Conservation (phyloP, 2,329 filamentous ascomycete genomes). For the Trichoderma sp. region DNA sequence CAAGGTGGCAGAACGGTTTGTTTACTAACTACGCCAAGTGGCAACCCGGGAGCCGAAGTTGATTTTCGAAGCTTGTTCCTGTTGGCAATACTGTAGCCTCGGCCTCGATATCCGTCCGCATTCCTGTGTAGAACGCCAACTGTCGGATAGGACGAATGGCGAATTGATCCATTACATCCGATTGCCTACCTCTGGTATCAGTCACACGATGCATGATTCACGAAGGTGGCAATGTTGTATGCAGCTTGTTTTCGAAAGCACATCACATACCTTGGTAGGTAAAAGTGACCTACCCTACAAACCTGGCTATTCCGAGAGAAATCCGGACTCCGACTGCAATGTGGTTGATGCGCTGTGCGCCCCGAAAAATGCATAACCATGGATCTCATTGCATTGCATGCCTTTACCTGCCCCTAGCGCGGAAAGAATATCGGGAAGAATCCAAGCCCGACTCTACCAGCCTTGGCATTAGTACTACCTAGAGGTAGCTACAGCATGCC, state of each 20-base stretch:
- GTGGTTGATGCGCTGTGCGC: neutral
- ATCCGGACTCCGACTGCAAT: neutral
- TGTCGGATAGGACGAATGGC: neutral
- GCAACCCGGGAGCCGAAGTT: neutral
- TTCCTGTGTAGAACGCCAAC: neutral
- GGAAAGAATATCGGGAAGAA: constrained; percentile 2
- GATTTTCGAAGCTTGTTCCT: neutral
- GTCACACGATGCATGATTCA: neutral
- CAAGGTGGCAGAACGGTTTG: neutral
- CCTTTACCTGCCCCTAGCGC: neutral
- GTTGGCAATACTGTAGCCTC: neutral
- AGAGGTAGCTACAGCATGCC: neutral
- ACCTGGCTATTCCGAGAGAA: neutral
- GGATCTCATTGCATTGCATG: neutral
- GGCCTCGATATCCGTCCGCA: neutral
- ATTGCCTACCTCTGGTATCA: neutral
- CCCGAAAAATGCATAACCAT: neutral
- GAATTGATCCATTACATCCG: neutral
- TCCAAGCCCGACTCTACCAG: neutral
- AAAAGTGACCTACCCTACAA: neutral
- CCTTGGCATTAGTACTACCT: neutral
- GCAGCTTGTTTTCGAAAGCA: neutral
- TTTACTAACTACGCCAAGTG: constrained; percentile 1
- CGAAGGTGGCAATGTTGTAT: neutral
- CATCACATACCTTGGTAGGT: neutral